Evolutionary conservation across 2,329 filamentous ascomycete genomes (phyloP).

Genomic region (Hymenotorrendiella dingleyae): DNA sequence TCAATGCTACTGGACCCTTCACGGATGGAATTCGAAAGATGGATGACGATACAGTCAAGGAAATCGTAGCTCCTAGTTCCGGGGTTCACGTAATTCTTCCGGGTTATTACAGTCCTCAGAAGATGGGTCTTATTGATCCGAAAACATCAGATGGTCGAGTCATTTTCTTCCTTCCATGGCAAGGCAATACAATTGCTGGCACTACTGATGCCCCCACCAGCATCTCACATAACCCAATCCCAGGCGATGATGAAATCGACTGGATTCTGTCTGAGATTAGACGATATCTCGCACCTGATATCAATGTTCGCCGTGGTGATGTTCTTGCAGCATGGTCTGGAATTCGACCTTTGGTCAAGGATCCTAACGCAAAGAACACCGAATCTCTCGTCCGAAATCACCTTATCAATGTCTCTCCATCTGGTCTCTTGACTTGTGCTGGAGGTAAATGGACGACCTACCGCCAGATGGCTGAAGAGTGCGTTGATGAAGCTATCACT

Average conservation of each 20-base stretch:
- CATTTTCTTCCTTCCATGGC: conserved; percentile 91
- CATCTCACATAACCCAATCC: conserved; percentile 68
- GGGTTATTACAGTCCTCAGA: conserved; percentile 76
- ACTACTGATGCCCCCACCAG: conserved; percentile 75
- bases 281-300: conserved; percentile 76
- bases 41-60: conserved; percentile 64
- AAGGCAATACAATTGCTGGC: conserved; percentile 86
- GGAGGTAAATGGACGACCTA: conserved; percentile 94
- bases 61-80: conserved; percentile 80
- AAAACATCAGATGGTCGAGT: conserved; percentile 82
- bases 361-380: conserved; percentile 79
- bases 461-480: conserved; percentile 87
- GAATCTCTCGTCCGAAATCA: conserved; percentile 86
- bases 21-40: conserved; percentile 80
- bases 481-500: conserved; percentile 72
- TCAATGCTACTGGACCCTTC: conserved; percentile 87
- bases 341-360: conserved; percentile 78
- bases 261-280: conserved; percentile 84
- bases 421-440: conserved; percentile 76
- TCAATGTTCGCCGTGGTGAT: conserved; percentile 77
- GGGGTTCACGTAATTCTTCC: conserved; percentile 84
- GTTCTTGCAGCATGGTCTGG: conserved; percentile 89
- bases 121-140: conserved; percentile 85
- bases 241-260: conserved; percentile 76
- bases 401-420: conserved; percentile 71